phyloP scores from a whole-genome alignment of 1,139 yeast genomes.

The Candida gigantensis region DNA sequence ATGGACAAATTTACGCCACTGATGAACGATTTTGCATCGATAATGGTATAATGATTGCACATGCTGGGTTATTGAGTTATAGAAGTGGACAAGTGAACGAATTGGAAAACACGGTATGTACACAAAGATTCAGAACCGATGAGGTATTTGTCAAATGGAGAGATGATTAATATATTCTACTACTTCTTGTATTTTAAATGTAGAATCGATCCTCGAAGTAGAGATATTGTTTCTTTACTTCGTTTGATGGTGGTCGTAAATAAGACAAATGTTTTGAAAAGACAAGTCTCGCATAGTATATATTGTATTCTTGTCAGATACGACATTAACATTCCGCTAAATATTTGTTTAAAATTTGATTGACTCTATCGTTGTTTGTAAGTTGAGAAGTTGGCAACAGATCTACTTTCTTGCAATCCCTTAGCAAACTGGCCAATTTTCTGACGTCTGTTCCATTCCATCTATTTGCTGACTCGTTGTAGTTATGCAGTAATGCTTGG shows the following conservation, averaged over 20 bases:
- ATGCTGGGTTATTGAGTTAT: constrained; percentile 87
- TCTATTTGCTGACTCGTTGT: constrained; percentile 34
- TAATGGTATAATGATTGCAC: constrained; percentile 98
- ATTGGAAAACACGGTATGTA: constrained; percentile 75
- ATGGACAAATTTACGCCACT: constrained; percentile 87
- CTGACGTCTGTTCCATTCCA: constrained; percentile 52
- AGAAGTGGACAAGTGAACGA: constrained; percentile 74
- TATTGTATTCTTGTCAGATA: constrained; percentile 32
- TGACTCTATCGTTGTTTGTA: constrained; percentile 5
- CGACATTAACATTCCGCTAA: constrained; percentile 28
- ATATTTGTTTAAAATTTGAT: constrained; percentile 1
- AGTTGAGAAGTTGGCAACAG: background rate
- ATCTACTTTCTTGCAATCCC: constrained; percentile 28
- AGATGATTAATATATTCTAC: constrained; percentile 52
- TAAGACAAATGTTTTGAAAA: constrained; percentile 23
- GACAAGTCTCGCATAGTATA: constrained; percentile 7
- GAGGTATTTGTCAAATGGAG: constrained; percentile 92
- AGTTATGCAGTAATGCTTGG: constrained; percentile 44
- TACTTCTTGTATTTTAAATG: too few relatives aligned
- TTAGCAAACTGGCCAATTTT: constrained; percentile 47
- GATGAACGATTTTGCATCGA: constrained; percentile 97
- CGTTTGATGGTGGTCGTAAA: constrained; percentile 23
- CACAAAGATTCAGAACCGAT: constrained; percentile 92
- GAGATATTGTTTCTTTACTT: constrained; percentile 8
- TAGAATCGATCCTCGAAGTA: constrained; percentile 12